Base-by-base conservation (phyloP, 225 moss, liverwort and hornwort species). In the Pleurozium schreberi region DNA sequence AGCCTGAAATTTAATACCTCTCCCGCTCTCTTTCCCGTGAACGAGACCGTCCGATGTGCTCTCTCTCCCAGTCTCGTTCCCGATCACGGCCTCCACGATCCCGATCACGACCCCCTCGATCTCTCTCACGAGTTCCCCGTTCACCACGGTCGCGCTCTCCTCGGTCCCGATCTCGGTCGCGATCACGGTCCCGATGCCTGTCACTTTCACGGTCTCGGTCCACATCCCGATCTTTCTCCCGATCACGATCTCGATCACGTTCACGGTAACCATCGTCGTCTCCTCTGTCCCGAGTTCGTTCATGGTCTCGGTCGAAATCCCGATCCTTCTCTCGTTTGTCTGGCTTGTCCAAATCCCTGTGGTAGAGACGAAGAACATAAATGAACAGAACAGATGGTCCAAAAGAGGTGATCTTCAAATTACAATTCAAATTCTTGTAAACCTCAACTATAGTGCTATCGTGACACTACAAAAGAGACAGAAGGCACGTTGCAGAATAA, bases 291-390 rank as follows among this genome's bases (percentile, higher is more conserved):
- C 93, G 91, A 79, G 90, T 92, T 73, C 96, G 91, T 67, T 99
- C 98, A 80, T 96, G 93, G 25, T 98, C 98, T 88, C 96, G 93
- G 61, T 95, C 95, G 27, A 93, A 95, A 31, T 98, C 99, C 86
- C 96, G 94, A 62, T 96, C 99, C 87, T 94, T 96, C 71, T 99
- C 99, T 66, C 97, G 97, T 79, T 99, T 96, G 4, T 94, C 93
- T 38, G 88, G 93, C 87, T 94, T 93, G 45, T 95, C 97, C 88
- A 93, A 92, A 89, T 98, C 98, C 92, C 97, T 97, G 88, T 30
- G 33, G 65, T 77, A 86, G 80, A 89, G 77, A 36, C 80, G 52
- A 50, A 49, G 67, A 38, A 80, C 63, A 81, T 19, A 57, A 81
- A 80, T 31, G 19, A 53, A 75, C 62, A 71, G 70, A 80, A 61